Evolutionary conservation across 768 basidiomycete species (phyloP).

Genomic region (Pisolithus orientalis): DNA sequence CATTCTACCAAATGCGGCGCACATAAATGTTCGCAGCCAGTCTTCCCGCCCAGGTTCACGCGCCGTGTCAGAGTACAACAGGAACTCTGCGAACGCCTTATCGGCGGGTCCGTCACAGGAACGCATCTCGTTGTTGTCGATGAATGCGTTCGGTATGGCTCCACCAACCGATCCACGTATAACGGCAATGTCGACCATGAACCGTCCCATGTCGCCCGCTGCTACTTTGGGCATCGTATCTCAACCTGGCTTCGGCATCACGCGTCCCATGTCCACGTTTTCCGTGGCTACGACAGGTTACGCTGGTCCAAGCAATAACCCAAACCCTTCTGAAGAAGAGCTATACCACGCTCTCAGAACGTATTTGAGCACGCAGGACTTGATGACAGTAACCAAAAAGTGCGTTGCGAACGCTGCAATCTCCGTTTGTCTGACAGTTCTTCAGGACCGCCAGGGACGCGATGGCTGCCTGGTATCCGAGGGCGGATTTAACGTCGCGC

Average conservation of each 20-base stretch:
- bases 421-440: conserved; percentile 3
- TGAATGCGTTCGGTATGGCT: conserved; percentile 32
- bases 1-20: conserved; percentile 30
- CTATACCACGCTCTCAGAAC: conserved; percentile 47
- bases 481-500: conserved; percentile 50
- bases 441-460: conserved; percentile 57
- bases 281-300: conserved; percentile 56
- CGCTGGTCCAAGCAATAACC: conserved; percentile 42
- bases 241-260: conserved; percentile 23
- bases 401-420: conserved; percentile 25
- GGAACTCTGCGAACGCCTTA: conserved; percentile 18
- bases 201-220: conserved; percentile 28
- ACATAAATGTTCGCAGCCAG: conserved; percentile 22
- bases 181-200: conserved; percentile 42
- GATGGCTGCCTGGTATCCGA: conserved; percentile 56
- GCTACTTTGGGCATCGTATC: conserved; percentile 23
- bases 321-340: conserved; percentile 57
- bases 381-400: conserved; percentile 72
- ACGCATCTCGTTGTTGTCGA: conserved; percentile 29
- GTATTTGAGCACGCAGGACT: conserved; percentile 58
- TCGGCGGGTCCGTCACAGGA: conserved; percentile 32
- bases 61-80: conserved; percentile 24
- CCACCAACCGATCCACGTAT: conserved; percentile 42
- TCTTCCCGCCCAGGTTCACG: conserved; percentile 28
- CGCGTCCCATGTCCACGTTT: conserved; percentile 51